phyloP scores from a whole-genome alignment of 2,329 filamentous ascomycete species.

The Fusarium sp. region DNA sequence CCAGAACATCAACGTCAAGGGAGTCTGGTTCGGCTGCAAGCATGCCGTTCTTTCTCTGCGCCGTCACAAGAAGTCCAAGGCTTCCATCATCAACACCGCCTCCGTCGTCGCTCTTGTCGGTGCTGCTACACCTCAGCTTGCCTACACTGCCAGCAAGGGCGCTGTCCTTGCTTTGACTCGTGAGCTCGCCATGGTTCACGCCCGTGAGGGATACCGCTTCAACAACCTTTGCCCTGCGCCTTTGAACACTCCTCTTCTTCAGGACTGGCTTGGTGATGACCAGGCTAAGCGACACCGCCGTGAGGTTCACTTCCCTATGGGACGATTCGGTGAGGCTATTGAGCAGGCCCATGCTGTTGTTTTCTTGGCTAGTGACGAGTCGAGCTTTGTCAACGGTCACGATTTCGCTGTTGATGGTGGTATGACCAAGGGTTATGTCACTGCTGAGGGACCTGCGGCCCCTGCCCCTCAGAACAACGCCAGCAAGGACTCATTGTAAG shows the following conservation, averaged over 20 bases:
- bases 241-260: constrained; percentile 89
- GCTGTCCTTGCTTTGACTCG: constrained; percentile 90
- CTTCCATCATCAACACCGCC: constrained; percentile 91
- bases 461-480: constrained; percentile 70
- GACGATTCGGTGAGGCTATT: constrained; percentile 91
- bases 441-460: constrained; percentile 68
- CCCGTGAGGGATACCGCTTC: constrained; percentile 88
- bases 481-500: constrained; percentile 57
- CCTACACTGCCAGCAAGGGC: constrained; percentile 94
- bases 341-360: constrained; percentile 92
- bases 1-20: constrained; percentile 95
- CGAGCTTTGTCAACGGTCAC: constrained; percentile 87
- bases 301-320: constrained; percentile 89
- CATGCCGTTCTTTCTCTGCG: constrained; percentile 86
- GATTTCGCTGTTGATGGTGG: constrained; percentile 97
- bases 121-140: constrained; percentile 86
- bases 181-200: constrained; percentile 91
- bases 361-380: constrained; percentile 88
- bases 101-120: constrained; percentile 89
- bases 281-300: constrained; percentile 81
- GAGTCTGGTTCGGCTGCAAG: constrained; percentile 97
- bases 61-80: constrained; percentile 80
- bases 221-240: constrained; percentile 92
- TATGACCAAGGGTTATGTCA: constrained; percentile 92
- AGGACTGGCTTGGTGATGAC: constrained; percentile 94